Evolutionary conservation across 2,329 filamentous ascomycete species (phyloP), one percentile per base, ranked within the genome.

Genomic region (Apiospora arundinis): DNA sequence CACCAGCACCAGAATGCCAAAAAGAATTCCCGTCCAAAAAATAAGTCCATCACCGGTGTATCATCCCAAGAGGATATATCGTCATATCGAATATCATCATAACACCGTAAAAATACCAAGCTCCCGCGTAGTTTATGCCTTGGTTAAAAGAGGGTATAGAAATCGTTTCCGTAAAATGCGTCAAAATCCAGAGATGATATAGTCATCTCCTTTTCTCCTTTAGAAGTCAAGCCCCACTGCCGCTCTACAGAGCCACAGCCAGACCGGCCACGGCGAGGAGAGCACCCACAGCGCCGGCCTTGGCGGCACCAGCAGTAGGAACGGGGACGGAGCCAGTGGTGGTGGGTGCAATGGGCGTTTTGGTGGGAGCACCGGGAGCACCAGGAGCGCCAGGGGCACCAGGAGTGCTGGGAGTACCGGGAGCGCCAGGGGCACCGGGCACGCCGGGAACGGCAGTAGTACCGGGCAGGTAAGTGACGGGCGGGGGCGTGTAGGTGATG

Each of bases 281-380:
- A 70, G 81, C 81, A 37, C 81, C 82, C 32, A 82, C 69, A 40
- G 80, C 75, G 48, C 77, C 78, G 45, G 78, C 72, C 75, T 80
- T 82, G 71, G 77, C 79, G 66, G 81, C 83, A 28, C 78, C 84
- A 49, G 79, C 83, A 48, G 80, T 80, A 28, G 80, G 78, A n/a
- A 83, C 75, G 66, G 78, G 74, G 2, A 76, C 71, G 60, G 79
- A 72, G 21, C 75, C 71, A 25, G 72, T 75, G 49, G 72, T 74
- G 25, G 76, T 79, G 52, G 79, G 77, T 42, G 72, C 71, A 42
- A 77, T 71, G n/a, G 78, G 78, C 25, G 76, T 76, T 67, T 77
- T 80, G 70, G 77, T 79, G 48, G 77, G 70, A 66, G 56, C 49
- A 45, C 67, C 56, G 68, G 70, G 14, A 67, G 69, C 32, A 25